Conservation (phyloP, 2,329 filamentous ascomycete genomes). For the Phialophora macrospora region DNA sequence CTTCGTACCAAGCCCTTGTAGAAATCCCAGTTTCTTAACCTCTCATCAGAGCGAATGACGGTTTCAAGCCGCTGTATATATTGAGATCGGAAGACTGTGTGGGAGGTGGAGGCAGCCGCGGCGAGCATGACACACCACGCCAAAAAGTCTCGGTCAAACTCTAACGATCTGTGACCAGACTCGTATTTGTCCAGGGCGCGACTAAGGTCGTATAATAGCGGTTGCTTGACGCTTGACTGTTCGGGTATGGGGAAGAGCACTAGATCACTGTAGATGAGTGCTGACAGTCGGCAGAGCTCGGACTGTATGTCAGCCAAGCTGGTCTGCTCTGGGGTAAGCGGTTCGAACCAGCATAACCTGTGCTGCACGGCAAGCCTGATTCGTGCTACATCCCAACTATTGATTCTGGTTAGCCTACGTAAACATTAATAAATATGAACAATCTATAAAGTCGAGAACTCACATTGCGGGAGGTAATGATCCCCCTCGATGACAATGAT, state of each 20-base stretch:
- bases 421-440: not conserved
- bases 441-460: not conserved
- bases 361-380: constrained; percentile 11
- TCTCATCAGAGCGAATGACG: not conserved
- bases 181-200: constrained; percentile 8
- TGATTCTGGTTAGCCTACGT: not conserved
- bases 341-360: constrained; percentile 8
- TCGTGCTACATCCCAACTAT: constrained; percentile 9
- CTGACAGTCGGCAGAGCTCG: constrained; percentile 6
- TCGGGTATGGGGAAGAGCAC: constrained; percentile 11
- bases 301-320: constrained; percentile 5
- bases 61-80: constrained; percentile 1
- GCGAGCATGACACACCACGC: constrained; percentile 5
- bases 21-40: not conserved
- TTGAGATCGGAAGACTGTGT: not conserved
- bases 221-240: not conserved
- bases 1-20: constrained; percentile 2
- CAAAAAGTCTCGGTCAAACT: not conserved
- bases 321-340: not conserved
- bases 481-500: constrained; percentile 13
- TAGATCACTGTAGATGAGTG: constrained; percentile 11
- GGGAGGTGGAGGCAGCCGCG: not conserved
- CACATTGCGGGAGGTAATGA: not conserved
- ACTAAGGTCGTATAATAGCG: not conserved
- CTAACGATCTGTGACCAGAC: not conserved